These are phyloP conservation scores for Zizania latifolia DNA, from an alignment of 176 grass and related monocot genomes.

Conservation along the genomic window DNA sequence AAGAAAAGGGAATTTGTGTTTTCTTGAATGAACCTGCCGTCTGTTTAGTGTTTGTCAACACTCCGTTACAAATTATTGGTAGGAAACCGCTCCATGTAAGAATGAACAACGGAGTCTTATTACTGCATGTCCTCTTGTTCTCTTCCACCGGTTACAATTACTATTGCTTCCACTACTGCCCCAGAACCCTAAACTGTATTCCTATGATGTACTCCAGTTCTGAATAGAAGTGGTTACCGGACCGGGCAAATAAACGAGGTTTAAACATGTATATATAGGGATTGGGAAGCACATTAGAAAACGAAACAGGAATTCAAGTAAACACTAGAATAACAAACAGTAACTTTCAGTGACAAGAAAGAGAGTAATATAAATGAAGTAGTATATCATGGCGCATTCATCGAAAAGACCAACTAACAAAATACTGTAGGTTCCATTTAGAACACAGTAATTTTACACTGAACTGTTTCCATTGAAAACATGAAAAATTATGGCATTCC, in stretches of 20 bases:
- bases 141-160: neutral
- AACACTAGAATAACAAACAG: neutral
- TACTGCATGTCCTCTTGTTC: neutral
- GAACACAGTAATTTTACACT: neutral
- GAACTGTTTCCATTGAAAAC: neutral
- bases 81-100: no score
- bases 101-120: neutral
- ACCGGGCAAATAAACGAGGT: neutral
- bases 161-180: neutral
- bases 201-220: neutral
- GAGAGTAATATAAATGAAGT: neutral
- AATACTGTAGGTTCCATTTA: neutral
- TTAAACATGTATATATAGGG: neutral
- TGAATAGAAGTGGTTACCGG: neutral
- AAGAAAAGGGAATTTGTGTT: no score
- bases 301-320: neutral
- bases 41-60: no score
- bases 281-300: neutral
- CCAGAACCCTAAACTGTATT: neutral
- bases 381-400: neutral
- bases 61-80: no score
- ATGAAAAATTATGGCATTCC: neutral
- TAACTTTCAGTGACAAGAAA: neutral
- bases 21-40: no score
- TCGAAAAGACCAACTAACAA: neutral